These are phyloP conservation scores for Dissophora ornata DNA, from an alignment of 192 early-diverging fungal genomes.

Conservation along the genomic window DNA sequence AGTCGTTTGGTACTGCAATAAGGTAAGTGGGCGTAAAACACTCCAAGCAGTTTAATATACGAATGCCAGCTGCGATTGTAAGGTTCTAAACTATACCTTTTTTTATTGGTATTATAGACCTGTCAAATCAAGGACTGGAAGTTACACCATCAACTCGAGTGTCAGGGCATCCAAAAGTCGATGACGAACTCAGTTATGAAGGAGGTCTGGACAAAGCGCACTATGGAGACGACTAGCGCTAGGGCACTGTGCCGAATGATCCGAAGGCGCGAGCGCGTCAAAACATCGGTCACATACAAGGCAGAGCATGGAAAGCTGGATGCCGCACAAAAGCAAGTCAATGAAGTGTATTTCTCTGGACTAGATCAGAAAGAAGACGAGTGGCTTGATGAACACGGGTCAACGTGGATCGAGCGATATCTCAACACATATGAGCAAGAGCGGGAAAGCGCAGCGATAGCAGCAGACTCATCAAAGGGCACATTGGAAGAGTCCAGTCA, in stretches of 20 bases:
- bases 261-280: slow-evolving; percentile 37
- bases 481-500: slow-evolving; percentile 19
- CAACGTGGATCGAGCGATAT: slow-evolving; percentile 33
- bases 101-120: neutral
- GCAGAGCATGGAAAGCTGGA: slow-evolving; percentile 33
- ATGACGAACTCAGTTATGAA: slow-evolving; percentile 20
- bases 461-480: slow-evolving; percentile 1
- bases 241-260: slow-evolving; percentile 38
- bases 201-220: slow-evolving; percentile 42
- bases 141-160: slow-evolving; percentile 46
- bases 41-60: too few relatives aligned
- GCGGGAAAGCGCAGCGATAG: neutral
- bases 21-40: slow-evolving; percentile 18
- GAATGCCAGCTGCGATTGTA: too few relatives aligned
- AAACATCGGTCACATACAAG: slow-evolving; percentile 19
- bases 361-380: slow-evolving; percentile 47
- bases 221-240: slow-evolving; percentile 29
- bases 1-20: slow-evolving; percentile 50
- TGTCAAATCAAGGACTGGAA: slow-evolving; percentile 53
- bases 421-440: slow-evolving; percentile 21
- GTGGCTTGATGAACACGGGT: slow-evolving; percentile 44
- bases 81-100: neutral
- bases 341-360: slow-evolving; percentile 43
- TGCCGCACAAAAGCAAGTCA: slow-evolving; percentile 32
- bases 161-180: slow-evolving; percentile 46